Percentiles rank a stretch among this genome's conserved stretches.
phyloP scores from a whole-genome alignment of 768 basidiomycete genomes.

The Pilatotrama ljubarskyi region DNA sequence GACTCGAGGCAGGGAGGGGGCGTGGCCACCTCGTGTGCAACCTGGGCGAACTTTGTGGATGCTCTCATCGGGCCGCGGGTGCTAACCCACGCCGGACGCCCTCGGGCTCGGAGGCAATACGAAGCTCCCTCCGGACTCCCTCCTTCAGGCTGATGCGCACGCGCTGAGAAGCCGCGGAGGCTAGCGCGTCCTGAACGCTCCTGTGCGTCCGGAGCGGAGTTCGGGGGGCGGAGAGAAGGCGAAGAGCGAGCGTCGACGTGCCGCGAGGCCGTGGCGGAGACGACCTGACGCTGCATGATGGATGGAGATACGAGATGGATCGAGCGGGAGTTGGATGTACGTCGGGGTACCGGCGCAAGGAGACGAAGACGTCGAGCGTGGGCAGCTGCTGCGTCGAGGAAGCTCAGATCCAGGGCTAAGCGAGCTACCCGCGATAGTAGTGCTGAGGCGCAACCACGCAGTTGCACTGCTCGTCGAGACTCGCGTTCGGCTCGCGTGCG shows the following conservation, averaged over 20 bases:
- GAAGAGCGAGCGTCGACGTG: neutral
- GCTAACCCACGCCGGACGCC: neutral
- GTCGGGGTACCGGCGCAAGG: slow-evolving; percentile 2
- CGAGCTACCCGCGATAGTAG: slow-evolving; percentile 12
- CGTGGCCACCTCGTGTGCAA: slow-evolving; percentile 1
- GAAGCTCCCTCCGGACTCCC: neutral
- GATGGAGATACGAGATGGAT: neutral
- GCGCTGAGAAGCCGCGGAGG: neutral
- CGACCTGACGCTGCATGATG: neutral
- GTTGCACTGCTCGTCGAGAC: neutral
- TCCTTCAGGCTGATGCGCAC: slow-evolving; percentile 5
- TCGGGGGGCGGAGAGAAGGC: slow-evolving; percentile 1
- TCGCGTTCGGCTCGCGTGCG: neutral
- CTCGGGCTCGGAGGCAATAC: neutral
- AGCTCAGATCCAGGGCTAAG: neutral
- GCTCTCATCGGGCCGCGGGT: neutral
- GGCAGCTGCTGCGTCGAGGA: neutral
- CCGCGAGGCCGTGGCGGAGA: neutral
- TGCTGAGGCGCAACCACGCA: neutral
- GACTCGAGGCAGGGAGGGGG: neutral
- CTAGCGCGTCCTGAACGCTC: neutral
- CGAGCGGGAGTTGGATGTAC: neutral
- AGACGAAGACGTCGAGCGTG: neutral
- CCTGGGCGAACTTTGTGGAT: neutral
- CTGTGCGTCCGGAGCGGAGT: slow-evolving; percentile 2